Evolutionary conservation across 805 yeast genomes (phyloP), one percentile per base, ranked within the genome.

Genomic region (Lachancea quebecensis): DNA sequence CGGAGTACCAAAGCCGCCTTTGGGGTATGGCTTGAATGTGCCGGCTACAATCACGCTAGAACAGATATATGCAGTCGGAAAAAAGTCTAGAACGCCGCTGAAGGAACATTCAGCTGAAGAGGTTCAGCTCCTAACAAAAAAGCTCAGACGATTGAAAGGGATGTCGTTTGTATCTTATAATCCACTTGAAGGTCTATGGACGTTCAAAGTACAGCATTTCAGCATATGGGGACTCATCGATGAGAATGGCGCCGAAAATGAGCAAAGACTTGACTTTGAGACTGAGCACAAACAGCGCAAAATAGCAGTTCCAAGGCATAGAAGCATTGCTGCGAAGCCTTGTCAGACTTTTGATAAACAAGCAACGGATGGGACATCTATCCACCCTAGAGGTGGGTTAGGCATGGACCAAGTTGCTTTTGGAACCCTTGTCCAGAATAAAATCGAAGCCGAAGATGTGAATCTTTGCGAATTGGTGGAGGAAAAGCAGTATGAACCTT

Each of bases 141-240:
- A 68, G 42, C 67, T 83, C 41, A 76, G 77, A 50, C 71, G 68
- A 39, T 65, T 72, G 52, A 73, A 70, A 30, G 95, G 90, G 5
- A 87, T 83, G 81, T 81, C 81, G 50, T 88, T 85, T 59, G 70
- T 90, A 11, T 82, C 89, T 4, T 89, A 82, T 58, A 89, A 85
- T 55, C 88, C 89, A 3, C 71, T 81, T 27, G 76, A 78, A 4
- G 86, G 87, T 31, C 65, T 76, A 4, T 89, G 90, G 88, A 79
- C 82, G 1, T 89, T 87, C 65, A 77, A 72, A 54, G 96, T 90
- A 8, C 80, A 84, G 53, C 99, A 93, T 68, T 93, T 93, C 58
- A 88, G 96, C 68, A 78, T 85, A 5, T 93, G 97, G 96, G 98
- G 98, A 6, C 66, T 93, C 33, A 73, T 82, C 14, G 85, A 81